A percentile compares a stretch with the other conserved stretches of the same genome.
phyloP scores from a whole-genome alignment of 2,329 filamentous ascomycete species.

The Parastagonospora avenae region DNA sequence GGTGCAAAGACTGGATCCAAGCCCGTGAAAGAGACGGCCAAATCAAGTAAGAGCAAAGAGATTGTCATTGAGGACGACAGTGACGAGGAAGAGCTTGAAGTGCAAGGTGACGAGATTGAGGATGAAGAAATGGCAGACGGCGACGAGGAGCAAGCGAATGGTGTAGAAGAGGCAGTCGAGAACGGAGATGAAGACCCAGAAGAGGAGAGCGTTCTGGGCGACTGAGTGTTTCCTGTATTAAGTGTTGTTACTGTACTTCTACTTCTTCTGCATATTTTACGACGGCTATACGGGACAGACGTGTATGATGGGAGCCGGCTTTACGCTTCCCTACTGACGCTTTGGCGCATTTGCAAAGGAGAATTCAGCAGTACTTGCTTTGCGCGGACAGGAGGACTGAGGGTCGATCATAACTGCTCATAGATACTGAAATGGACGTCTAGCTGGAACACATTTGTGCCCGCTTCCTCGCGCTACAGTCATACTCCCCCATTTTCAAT shows the following conservation, averaged over 20 bases:
- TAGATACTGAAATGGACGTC: too few species aligned
- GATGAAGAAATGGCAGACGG: conserved; percentile 50
- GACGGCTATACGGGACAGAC: neutral
- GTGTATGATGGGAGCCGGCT: conserved; percentile 1
- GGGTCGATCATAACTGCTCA: too few species aligned
- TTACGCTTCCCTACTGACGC: conserved; percentile 13
- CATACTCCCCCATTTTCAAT: too few species aligned
- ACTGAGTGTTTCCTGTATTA: conserved; percentile 22
- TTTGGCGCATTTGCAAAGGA: conserved; percentile 9
- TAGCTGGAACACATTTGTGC: too few species aligned
- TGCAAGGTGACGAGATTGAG: conserved; percentile 35
- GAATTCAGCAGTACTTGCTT: too few species aligned
- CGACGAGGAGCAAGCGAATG: conserved; percentile 48
- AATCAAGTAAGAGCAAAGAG: conserved; percentile 50
- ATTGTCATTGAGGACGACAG: conserved; percentile 40
- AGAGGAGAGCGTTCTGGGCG: conserved; percentile 52
- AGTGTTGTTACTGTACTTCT: conserved; percentile 4
- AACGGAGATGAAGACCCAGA: conserved; percentile 42
- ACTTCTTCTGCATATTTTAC: neutral
- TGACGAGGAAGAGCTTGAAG: conserved; percentile 42
- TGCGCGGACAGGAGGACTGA: too few species aligned
- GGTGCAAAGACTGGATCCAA: conserved; percentile 34
- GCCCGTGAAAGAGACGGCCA: conserved; percentile 49
- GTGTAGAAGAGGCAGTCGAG: conserved; percentile 39
- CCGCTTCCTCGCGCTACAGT: too few species aligned